phyloP scores from a whole-genome alignment of 176 grass and related monocot genomes.

The Olyra latifolia region DNA sequence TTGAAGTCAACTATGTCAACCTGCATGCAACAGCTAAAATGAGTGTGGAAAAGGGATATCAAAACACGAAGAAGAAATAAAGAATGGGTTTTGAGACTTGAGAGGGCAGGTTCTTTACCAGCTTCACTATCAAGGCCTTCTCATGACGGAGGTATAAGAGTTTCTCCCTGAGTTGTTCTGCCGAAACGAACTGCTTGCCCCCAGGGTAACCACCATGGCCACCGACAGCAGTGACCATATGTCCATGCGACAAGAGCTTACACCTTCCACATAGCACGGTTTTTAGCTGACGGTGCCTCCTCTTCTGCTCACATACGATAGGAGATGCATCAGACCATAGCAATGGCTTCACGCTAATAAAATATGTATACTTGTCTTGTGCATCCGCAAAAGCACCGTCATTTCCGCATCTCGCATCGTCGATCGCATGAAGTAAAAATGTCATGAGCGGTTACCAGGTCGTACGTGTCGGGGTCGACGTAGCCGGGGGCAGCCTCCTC shows the following conservation, averaged over 20 bases:
- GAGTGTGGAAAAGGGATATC: background rate
- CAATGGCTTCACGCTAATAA: background rate
- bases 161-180: slow-evolving; percentile 68
- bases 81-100: too few relatives aligned
- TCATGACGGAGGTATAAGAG: slow-evolving; percentile 75
- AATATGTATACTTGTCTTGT: background rate
- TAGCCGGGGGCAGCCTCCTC: slow-evolving; percentile 71
- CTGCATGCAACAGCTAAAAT: slow-evolving; percentile 30
- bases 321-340: background rate
- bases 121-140: slow-evolving; percentile 76
- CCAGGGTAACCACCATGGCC: slow-evolving; percentile 93
- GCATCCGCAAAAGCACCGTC: background rate
- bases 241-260: slow-evolving; percentile 72
- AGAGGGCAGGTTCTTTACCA: slow-evolving; percentile 27
- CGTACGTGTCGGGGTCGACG: slow-evolving; percentile 62
- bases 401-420: background rate
- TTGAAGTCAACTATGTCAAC: slow-evolving; percentile 99
- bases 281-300: slow-evolving; percentile 70
- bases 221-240: slow-evolving; percentile 91
- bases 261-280: slow-evolving; percentile 87
- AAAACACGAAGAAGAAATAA: background rate
- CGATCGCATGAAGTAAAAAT: background rate
- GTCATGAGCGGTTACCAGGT: slow-evolving; percentile 43
- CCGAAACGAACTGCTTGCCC: slow-evolving; percentile 84
- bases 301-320: slow-evolving; percentile 52